Evolutionary conservation across 83 land plant genomes (phyloP), one percentile per base, ranked within the genome.

Genomic region (Thuja plicata): DNA sequence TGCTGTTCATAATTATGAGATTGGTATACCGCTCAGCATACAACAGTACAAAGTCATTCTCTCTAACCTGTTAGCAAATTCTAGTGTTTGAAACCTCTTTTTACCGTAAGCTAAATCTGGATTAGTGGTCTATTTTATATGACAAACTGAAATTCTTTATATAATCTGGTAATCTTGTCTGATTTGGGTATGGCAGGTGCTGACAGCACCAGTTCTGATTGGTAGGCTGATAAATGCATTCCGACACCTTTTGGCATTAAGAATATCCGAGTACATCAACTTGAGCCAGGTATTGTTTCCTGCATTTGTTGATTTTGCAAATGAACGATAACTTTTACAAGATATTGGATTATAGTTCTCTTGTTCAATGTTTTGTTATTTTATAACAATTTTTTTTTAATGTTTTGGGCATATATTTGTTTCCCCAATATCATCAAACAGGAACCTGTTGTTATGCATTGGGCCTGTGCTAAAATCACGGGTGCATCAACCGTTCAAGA

Each of bases 1-100:
- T 94, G 99, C 96, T 89, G 98, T 99, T 35, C 99, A 93, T 40
- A 88, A 94, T 79, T 92, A 76, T 89, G 98, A 95, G 91, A 95
- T 95, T 90, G 99, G 99, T 50, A 94, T 98, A 80, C 99, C 99
- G 86, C 96, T 98, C 15, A 98, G 95, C 82, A 93, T 99, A 88
- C 96, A 96, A 88, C 98, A 97, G 88, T 95, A 93, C 71, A 96
- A 99, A 97, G 99, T 97, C 86, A 55, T 77, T 15, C 13, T 24
- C 30, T 79, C 40, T 78, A 88, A 54, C 83, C 54, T 80, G 30
- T 24, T 35, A 45, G 50, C 84, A 40, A 8, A 80, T 43, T 80
- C 11, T 80, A 80, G 48, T 24, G 10, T 43, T 11, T 41, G 41
- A 40, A 27, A 80, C 43, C 46, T 41, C 50, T 40, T 66, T 86